These are phyloP conservation scores for Amanita rimosa DNA, from an alignment of 768 basidiomycete species.

Conservation along the genomic window DNA sequence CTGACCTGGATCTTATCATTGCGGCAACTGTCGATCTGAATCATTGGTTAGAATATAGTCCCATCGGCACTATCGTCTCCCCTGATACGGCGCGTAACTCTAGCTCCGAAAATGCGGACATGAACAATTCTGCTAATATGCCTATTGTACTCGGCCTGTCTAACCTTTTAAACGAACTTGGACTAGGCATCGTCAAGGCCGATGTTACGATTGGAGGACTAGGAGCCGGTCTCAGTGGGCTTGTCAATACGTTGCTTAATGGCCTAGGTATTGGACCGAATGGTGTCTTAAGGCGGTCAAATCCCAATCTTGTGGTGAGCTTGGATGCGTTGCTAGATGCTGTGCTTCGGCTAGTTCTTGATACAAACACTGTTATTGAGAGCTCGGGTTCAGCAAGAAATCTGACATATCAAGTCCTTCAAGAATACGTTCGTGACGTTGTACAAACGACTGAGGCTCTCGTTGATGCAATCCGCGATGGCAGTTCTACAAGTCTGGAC, in stretches of 20 bases:
- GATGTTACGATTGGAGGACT: slow-evolving; percentile 13
- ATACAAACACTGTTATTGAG: slow-evolving; percentile 2
- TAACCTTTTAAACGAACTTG: slow-evolving; percentile 12
- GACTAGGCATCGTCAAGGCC: slow-evolving; percentile 10
- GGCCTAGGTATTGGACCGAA: slow-evolving; percentile 14
- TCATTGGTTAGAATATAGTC: slow-evolving; percentile 7
- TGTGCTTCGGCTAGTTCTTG: slow-evolving; percentile 6
- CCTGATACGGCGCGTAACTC: neutral
- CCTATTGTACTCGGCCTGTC: slow-evolving; percentile 16
- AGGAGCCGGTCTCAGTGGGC: slow-evolving; percentile 8
- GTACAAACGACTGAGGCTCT: slow-evolving; percentile 8
- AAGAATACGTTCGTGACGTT: slow-evolving; percentile 7
- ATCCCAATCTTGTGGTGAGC: neutral
- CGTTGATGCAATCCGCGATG: slow-evolving; percentile 7
- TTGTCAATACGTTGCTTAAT: slow-evolving; percentile 13
- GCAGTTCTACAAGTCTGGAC: slow-evolving; percentile 5
- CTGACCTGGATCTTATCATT: slow-evolving; percentile 7
- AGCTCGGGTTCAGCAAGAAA: neutral
- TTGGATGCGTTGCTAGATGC: slow-evolving; percentile 6
- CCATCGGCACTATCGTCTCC: slow-evolving; percentile 1
- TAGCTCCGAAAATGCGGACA: neutral
- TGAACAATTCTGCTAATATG: slow-evolving; percentile 2
- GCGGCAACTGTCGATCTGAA: slow-evolving; percentile 8
- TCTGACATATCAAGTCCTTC: neutral
- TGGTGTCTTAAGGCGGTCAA: slow-evolving; percentile 1